phyloP scores from a whole-genome alignment of 441 rosid genomes.

The Brassica hybrid region DNA sequence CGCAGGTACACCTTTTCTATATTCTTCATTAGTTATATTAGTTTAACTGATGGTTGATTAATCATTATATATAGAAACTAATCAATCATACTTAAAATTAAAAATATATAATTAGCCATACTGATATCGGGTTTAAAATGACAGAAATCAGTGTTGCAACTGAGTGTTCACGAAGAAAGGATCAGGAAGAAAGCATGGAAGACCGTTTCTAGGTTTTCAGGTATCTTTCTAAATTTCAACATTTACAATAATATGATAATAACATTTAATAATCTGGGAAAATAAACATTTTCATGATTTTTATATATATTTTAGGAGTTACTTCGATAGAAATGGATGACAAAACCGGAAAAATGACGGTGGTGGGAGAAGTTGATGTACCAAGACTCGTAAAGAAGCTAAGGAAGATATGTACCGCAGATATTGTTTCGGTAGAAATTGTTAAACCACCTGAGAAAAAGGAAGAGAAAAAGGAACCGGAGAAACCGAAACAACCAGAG shows the following conservation, averaged over 20 bases:
- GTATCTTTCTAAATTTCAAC: slow-evolving; percentile 7
- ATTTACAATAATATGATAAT: background rate
- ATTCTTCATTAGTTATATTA: background rate
- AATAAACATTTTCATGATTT: background rate
- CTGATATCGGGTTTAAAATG: background rate
- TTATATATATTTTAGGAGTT: slow-evolving; percentile 48
- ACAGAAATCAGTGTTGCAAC: slow-evolving; percentile 40
- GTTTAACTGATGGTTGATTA: background rate
- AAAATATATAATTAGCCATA: background rate
- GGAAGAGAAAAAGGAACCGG: slow-evolving; percentile 46
- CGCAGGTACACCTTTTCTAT: slow-evolving; percentile 19
- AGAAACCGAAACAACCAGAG: slow-evolving; percentile 26
- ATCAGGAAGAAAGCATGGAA: slow-evolving; percentile 24
- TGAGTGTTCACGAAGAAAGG: slow-evolving; percentile 26
- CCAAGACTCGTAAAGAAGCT: slow-evolving; percentile 51
- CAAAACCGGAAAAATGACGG: slow-evolving; percentile 71
- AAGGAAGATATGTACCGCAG: slow-evolving; percentile 58
- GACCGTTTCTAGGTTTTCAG: slow-evolving; percentile 26
- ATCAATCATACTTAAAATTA: background rate
- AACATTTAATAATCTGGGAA: background rate
- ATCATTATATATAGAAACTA: background rate
- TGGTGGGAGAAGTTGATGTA: slow-evolving; percentile 59
- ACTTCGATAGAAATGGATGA: slow-evolving; percentile 58
- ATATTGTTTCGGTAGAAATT: slow-evolving; percentile 59
- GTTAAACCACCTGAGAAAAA: slow-evolving; percentile 64